Evolutionary conservation across 768 basidiomycete genomes (phyloP), one percentile per base, ranked within the genome.

Genomic region (Peribolospora baueri): DNA sequence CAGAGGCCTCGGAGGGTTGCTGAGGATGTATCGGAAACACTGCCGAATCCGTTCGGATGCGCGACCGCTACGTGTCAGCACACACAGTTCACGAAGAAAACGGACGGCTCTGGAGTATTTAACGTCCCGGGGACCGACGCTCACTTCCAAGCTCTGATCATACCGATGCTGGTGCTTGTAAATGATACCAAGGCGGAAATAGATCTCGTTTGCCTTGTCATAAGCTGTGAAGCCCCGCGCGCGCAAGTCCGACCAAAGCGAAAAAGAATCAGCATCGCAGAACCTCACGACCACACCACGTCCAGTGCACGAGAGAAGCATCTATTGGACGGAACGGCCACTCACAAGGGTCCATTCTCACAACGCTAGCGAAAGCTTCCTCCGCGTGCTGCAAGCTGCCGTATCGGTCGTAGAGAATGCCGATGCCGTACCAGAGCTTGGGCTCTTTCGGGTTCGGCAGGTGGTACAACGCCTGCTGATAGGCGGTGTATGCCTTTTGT

Each of bases 81-180:
- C 13, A 41, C 6, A 51, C 14, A 46, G 46, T 10, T 10, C 14
- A 14, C 5, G n/a, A 37, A 7, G n/a, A 51, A n/a, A 41, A 5
- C 39, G 14, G 7, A 7, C 50, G 25, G 14, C 14, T 37, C 4
- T 14, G 25, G 25, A 25, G 25, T 25, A 25, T 25, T 25, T 25
- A 25, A 25, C 25, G 25, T 25, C 25, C 25, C 25, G 25, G 25
- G 25, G 25, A 25, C 25, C 25, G 36, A 7, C 10, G 65, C 68
- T 49, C 54, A 72, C 70, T 37, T 76, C 75, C 3, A 98, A 74
- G 8, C 80, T 83, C 9, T 87, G 83, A 2, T 77, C 71, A 62
- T 86, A 95, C 70, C 95, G 95, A 63, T 82, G 80, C 65, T 97
- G 91, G 65, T 95, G 91, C 71, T 98, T 97, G 75, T 97, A 97